phyloP scores from a whole-genome alignment of 2,329 filamentous ascomycete genomes.

The Lecanosticta acicola region DNA sequence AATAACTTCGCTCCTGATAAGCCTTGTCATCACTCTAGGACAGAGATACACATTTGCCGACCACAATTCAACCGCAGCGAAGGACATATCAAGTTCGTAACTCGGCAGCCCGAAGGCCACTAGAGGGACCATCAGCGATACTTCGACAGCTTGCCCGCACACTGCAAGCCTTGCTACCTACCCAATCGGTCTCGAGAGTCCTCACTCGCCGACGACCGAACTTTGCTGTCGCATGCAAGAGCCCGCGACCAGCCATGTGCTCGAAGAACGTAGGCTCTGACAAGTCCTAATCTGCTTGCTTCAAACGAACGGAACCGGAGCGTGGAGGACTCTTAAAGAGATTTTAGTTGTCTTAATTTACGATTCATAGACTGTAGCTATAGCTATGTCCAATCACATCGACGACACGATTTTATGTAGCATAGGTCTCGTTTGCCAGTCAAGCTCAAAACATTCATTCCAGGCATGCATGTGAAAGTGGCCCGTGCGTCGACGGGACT shows the following conservation, averaged over 20 bases:
- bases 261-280: conserved; percentile 8
- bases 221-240: conserved; percentile 12
- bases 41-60: neutral
- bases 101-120: conserved; percentile 41
- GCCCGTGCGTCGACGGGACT: too few species aligned
- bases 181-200: conserved; percentile 13
- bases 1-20: conserved; percentile 42
- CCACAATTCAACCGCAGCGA: conserved; percentile 23
- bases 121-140: conserved; percentile 44
- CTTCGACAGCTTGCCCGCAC: conserved; percentile 37
- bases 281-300: conserved; percentile 12
- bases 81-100: conserved; percentile 47
- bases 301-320: too few species aligned
- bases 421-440: too few species aligned
- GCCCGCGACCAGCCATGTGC: conserved; percentile 7
- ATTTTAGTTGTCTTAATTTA: too few species aligned
- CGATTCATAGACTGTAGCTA: too few species aligned
- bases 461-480: too few species aligned
- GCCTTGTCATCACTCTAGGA: neutral
- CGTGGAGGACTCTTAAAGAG: too few species aligned
- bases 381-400: too few species aligned
- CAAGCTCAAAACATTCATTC: too few species aligned
- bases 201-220: conserved; percentile 2
- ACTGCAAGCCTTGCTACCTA: conserved; percentile 23
- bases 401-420: too few species aligned